Base-by-base conservation (phyloP, 495 filamentous ascomycete species). In the Elasticomyces elasticus region DNA sequence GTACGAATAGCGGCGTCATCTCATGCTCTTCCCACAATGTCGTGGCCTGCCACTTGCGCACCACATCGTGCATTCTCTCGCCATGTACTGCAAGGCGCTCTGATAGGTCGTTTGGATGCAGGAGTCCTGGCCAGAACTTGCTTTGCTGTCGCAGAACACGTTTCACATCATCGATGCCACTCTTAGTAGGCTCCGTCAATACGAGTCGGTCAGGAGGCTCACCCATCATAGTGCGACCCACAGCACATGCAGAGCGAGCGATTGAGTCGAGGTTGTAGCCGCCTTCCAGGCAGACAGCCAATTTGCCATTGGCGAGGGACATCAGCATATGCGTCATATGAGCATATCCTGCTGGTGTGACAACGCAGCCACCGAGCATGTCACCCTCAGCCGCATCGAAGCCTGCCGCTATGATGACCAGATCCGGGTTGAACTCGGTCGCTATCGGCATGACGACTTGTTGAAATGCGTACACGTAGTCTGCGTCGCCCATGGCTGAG, bases 281-380 rank as follows among this genome's bases (percentile, higher is more conserved):
- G 47, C 92, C 92, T 76, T 87, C 92, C 13, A 98, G 72, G 64
- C 90, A 95, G 23, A 94, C 88, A 10, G 86, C 87, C 42, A 97
- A 75, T 65, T 92, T 95, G 33, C 92, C 92, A 41, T 82, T 74
- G 1, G 92, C 90, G n/a, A 99, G 78, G 12, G 84, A 83, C 89
- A 96, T 97, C 17, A 99, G 77, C 90, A 96, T 95, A 63, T 95
- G 87, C 9, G 94, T 96, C 92, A 99, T 97, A 62, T 97, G 91
- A 19, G 89, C 88, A 66, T 97, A 99, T 63, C 94, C 91, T 22
- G 81, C 69, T 0, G 92, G 92, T 0, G 89, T 83, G 5, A 97
- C 91, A 60, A 84, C 89, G 66, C 94, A 99, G 28, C 83, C 87
- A 33, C 92, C 92, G 19, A 99, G 76, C 51, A 86, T 82, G 68